Conservation (phyloP, 1,284 basidiomycete genomes). For the Abortiporus biennis region DNA sequence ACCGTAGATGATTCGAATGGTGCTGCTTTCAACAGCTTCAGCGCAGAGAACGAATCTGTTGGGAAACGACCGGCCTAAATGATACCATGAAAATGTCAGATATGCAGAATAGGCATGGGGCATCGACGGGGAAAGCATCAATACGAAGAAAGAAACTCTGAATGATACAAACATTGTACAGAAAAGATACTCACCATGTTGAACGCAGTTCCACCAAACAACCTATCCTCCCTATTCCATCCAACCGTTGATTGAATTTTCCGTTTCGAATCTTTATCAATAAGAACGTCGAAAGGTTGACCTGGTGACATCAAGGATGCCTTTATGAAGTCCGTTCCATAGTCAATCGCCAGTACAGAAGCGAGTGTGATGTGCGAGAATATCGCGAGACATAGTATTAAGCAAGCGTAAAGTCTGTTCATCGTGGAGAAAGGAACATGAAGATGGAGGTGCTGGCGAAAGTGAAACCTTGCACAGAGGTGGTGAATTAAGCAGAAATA, state of each 20-base stretch:
- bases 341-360: conserved; percentile 88
- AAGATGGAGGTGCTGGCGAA: too few relatives aligned
- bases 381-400: conserved; percentile 19
- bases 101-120: conserved; percentile 1
- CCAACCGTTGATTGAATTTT: conserved; percentile 89
- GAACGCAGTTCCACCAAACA: conserved; percentile 86
- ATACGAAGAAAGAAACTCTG: not conserved
- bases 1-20: conserved; percentile 58
- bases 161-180: not conserved
- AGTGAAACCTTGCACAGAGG: not conserved
- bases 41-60: conserved; percentile 77
- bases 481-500: not conserved
- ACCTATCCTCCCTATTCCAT: conserved; percentile 83
- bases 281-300: conserved; percentile 90
- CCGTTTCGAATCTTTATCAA: conserved; percentile 95
- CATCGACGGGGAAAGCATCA: conserved; percentile 4
- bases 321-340: conserved; percentile 95
- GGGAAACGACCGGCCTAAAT: conserved; percentile 86
- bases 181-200: conserved; percentile 82
- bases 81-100: conserved; percentile 4
- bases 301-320: conserved; percentile 96
- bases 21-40: conserved; percentile 85
- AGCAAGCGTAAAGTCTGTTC: conserved; percentile 9
- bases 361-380: conserved; percentile 32
- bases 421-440: too few relatives aligned